A percentile compares a stretch with the other conserved stretches of the same genome.
phyloP scores from a whole-genome alignment of 1,139 yeast species.

The Meyerozyma sp. region DNA sequence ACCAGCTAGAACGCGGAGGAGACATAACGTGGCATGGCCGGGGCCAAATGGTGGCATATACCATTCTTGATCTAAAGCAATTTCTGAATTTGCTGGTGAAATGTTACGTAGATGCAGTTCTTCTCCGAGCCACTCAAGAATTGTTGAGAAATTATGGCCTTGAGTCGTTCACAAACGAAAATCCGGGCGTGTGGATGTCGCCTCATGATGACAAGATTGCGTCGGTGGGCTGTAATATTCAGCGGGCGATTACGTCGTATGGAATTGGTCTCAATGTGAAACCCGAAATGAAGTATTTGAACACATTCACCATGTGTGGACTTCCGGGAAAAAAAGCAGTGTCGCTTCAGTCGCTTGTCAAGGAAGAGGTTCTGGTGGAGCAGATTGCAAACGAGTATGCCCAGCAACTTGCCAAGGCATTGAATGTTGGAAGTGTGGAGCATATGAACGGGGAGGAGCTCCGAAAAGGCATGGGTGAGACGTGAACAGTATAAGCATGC shows the following conservation, averaged over 20 bases:
- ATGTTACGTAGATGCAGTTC: constrained; percentile 65
- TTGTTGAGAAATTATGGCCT: constrained; percentile 46
- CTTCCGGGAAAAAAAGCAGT: constrained; percentile 51
- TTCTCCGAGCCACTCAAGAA: constrained; percentile 60
- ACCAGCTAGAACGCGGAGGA: constrained; percentile 90
- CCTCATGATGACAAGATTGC: constrained; percentile 59
- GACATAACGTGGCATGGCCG: constrained; percentile 96
- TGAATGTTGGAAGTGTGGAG: constrained; percentile 45
- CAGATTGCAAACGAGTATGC: constrained; percentile 50
- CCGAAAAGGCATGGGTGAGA: background rate
- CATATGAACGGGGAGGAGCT: constrained; percentile 31
- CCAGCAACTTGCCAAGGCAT: constrained; percentile 42
- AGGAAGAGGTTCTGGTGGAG: constrained; percentile 18
- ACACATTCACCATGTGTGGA: constrained; percentile 81
- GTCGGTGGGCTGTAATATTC: constrained; percentile 84
- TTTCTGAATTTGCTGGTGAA: constrained; percentile 59
- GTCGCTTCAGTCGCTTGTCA: constrained; percentile 21
- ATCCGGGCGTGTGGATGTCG: constrained; percentile 85
- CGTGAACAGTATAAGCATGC: no score
- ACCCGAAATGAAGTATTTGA: constrained; percentile 70
- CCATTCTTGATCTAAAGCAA: constrained; percentile 67
- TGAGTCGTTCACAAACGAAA: constrained; percentile 46
- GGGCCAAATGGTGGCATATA: constrained; percentile 87
- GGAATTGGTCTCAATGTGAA: constrained; percentile 79
- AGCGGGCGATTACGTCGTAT: constrained; percentile 81